Evolutionary conservation across 345 rosid species (phyloP).

Genomic region (Ailanthus altissimus): DNA sequence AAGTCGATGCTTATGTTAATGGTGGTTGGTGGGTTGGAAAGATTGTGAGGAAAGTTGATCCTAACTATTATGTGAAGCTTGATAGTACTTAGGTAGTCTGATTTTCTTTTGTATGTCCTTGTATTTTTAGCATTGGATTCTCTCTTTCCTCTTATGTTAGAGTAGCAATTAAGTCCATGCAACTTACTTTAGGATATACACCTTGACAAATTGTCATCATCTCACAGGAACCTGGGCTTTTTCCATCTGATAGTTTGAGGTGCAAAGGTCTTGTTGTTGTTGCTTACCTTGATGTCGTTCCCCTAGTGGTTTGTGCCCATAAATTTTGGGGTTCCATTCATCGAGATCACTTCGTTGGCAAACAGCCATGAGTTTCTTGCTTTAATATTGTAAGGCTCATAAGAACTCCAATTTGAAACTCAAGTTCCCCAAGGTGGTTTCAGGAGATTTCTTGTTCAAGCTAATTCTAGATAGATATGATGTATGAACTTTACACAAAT

Average conservation of each 20-base stretch:
- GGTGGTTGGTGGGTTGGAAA: constrained; percentile 31
- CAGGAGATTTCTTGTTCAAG: background rate
- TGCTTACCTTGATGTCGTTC: background rate
- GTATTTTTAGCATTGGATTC: background rate
- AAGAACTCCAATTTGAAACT: background rate
- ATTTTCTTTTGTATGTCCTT: background rate
- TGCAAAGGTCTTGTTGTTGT: background rate
- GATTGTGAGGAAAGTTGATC: constrained; percentile 24
- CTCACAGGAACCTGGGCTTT: background rate
- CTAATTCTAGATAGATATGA: background rate
- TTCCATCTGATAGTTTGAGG: background rate
- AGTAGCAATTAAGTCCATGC: background rate
- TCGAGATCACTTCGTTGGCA: background rate
- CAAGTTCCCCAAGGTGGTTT: background rate
- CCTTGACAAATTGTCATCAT: background rate
- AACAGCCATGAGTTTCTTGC: constrained; percentile 1
- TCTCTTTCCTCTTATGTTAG: background rate
- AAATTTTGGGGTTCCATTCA: background rate
- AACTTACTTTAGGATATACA: background rate
- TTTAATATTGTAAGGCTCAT: background rate
- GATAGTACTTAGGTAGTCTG: constrained; percentile 6
- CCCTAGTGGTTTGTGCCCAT: background rate
- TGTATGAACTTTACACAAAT: background rate
- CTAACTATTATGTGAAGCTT: constrained; percentile 27
- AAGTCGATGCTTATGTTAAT: constrained; percentile 35